Evolutionary conservation across 371 early-diverging fungal species (phyloP), one percentile per base, ranked within the genome.

Genomic region (Rhizopus sp.): DNA sequence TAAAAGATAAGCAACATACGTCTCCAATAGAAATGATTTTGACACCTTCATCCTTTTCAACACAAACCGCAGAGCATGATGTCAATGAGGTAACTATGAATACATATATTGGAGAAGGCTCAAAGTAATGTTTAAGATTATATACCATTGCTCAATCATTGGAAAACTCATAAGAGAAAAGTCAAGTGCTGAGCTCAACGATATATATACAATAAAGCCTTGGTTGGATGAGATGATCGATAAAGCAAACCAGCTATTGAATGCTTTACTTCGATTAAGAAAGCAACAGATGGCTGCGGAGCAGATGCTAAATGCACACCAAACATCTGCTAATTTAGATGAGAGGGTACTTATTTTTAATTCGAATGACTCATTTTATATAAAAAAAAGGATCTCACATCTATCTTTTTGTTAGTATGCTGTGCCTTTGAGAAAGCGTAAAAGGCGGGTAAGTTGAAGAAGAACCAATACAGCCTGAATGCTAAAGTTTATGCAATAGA

Each of bases 211-310:
- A 5, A 2, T n/a, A 46, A 46, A 46, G 17, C 78, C 78, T 32
- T 73, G 74, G 74, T 37, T 77, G 42, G 74, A 77, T 44, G 74
- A 77, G 17, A 73, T 77, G 78, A 72, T 77, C 50, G 54, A 59
- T 5, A 67, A 65, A 54, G 72, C 78, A 2, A 77, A 77, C 37
- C 65, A 77, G 42, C 64, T 77, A 3, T 54, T 77, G 1, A 73
- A 77, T 66, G 74, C 74, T 17, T 57, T 77, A 31, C 56, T 73
- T 47, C 62, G 74, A 30, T 52, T 77, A n/a, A 62, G 74, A 29
- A 77, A 77, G 48, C 70, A 77, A 38, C 78, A 77, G 52, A 44
- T 73, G 33, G 61, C 62, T 6, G 60, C 62, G 5, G 63, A 60
- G 38, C 45, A 59, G 15, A n/a, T 6, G 5, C n/a, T 42, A 6